Percentiles rank a stretch among this genome's conserved stretches.
Conservation (phyloP, 1,284 basidiomycete species). For the Cutaneotrichosporon sp. region DNA sequence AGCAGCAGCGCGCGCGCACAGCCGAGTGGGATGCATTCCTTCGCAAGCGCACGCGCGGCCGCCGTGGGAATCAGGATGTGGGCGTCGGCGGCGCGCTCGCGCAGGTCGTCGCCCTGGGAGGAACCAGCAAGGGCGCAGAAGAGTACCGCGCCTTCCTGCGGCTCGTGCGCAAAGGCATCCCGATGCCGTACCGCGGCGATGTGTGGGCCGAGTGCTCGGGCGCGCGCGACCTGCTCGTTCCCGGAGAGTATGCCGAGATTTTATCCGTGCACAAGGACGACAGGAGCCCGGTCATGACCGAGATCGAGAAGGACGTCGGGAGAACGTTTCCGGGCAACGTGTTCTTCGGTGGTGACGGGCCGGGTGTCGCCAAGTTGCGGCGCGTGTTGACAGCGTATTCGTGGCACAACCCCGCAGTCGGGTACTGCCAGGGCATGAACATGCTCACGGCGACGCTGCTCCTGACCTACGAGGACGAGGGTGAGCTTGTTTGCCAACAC, state of each 20-base stretch:
- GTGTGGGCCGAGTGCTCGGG: slow-evolving; percentile 79
- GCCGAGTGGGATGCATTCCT: slow-evolving; percentile 89
- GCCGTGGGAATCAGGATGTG: slow-evolving; percentile 19
- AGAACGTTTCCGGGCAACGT: slow-evolving; percentile 93
- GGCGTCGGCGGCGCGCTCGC: slow-evolving; percentile 24
- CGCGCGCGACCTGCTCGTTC: slow-evolving; percentile 84
- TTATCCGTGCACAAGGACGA: slow-evolving; percentile 62
- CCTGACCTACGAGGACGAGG: slow-evolving; percentile 70
- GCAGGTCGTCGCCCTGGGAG: slow-evolving; percentile 42
- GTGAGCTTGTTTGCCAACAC: slow-evolving; percentile 18
- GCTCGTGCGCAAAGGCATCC: slow-evolving; percentile 79
- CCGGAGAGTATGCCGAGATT: slow-evolving; percentile 85
- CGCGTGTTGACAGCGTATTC: slow-evolving; percentile 88
- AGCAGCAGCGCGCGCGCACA: slow-evolving; percentile 69
- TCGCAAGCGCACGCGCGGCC: slow-evolving; percentile 41
- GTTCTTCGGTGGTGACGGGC: slow-evolving; percentile 83
- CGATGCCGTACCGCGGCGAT: slow-evolving; percentile 80
- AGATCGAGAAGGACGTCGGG: slow-evolving; percentile 92
- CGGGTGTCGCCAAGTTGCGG: slow-evolving; percentile 83
- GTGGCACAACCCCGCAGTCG: slow-evolving; percentile 78
- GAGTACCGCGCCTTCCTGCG: slow-evolving; percentile 76
- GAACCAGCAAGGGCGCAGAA: slow-evolving; percentile 65
- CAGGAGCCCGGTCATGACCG: slow-evolving; percentile 62
- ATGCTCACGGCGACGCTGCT: slow-evolving; percentile 84
- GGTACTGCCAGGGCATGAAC: slow-evolving; percentile 94